These are phyloP conservation scores for Schizopora paradoxa DNA, from an alignment of 1,284 basidiomycete genomes.

Conservation along the genomic window DNA sequence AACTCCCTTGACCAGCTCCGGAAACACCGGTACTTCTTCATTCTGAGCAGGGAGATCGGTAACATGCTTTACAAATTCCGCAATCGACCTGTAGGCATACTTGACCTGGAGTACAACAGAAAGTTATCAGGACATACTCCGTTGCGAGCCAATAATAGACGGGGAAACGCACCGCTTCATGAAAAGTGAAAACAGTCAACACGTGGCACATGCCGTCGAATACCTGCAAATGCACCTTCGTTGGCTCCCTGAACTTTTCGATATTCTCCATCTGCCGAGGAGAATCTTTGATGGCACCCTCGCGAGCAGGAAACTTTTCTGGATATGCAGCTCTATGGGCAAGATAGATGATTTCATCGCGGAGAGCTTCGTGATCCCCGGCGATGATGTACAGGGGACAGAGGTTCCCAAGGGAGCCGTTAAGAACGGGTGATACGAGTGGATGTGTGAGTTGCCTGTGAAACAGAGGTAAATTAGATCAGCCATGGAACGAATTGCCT, in stretches of 20 bases:
- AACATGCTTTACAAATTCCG: constrained; percentile 51
- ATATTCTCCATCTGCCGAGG: constrained; percentile 48
- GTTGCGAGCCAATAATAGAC: too few species aligned
- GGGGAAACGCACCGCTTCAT: constrained; percentile 46
- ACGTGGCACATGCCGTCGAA: constrained; percentile 66
- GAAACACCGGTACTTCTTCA: constrained; percentile 40
- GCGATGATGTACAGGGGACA: constrained; percentile 78
- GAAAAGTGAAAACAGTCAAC: constrained; percentile 67
- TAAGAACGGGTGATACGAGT: constrained; percentile 69
- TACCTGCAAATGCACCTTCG: constrained; percentile 77
- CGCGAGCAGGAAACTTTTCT: constrained; percentile 57
- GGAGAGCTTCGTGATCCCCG: constrained; percentile 74
- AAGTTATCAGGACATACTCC: neutral
- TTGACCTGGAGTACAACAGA: constrained; percentile 36
- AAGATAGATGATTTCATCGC: constrained; percentile 79
- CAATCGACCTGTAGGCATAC: constrained; percentile 53
- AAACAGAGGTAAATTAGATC: neutral
- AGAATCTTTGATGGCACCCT: constrained; percentile 46
- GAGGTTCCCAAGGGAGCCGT: constrained; percentile 78
- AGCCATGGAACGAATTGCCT: constrained; percentile 1
- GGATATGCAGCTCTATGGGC: constrained; percentile 85
- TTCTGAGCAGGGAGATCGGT: constrained; percentile 34
- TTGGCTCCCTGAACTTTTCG: constrained; percentile 56
- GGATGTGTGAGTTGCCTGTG: constrained; percentile 73
- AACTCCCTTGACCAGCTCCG: constrained; percentile 31